Base-by-base conservation (phyloP, 1,139 yeast genomes). In the Diutina ranongensis region DNA sequence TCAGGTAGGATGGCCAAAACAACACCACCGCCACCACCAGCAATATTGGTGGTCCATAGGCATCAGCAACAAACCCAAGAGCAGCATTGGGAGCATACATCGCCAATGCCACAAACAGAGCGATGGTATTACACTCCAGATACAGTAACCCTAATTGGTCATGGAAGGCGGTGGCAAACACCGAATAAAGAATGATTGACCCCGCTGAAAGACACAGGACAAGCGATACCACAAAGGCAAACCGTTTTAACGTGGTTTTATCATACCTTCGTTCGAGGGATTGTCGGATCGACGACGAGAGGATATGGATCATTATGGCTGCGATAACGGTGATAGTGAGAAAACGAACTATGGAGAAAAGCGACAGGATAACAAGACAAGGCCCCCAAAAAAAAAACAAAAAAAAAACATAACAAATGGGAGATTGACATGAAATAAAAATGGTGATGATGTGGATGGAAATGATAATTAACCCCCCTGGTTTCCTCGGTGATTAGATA, bases 21-120 rank as follows among this genome's bases (percentile, higher is more conserved):
- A 83, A 66, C 49, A 76, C 51, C 38, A 83, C 66, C 18, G 94
- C 76, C 28, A 84, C 57, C 20, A 82, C 54, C 3, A 92, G 80
- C 44, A 89, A 62, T 22, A 83, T 58, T 13, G 85, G 83, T 1
- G 95, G 94, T 0, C 97, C 96, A 57, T 83, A 84, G 22, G 78
- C 66, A 60, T 92, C 97, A 1, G 94, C 89, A 44, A 85, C 62
- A 53, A 83, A 78, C 0, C 98, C 98, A 44, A 89, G 64, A 0
- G 82, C 58, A 0, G 97, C 97, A 4, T 89, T 76, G 16, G 94
- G 82, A 47, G 88, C 62, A 60, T 92, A 92, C 78, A 86, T 80
- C 2, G 97, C 97, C 46, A 84, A 63, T 28, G 85, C 83, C 38
- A 85, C 80, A 20, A 78, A 68, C 35, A 89, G 82, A 5, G 94